Conservation (phyloP, 2,329 filamentous ascomycete species). For the Talaromyces sp. region DNA sequence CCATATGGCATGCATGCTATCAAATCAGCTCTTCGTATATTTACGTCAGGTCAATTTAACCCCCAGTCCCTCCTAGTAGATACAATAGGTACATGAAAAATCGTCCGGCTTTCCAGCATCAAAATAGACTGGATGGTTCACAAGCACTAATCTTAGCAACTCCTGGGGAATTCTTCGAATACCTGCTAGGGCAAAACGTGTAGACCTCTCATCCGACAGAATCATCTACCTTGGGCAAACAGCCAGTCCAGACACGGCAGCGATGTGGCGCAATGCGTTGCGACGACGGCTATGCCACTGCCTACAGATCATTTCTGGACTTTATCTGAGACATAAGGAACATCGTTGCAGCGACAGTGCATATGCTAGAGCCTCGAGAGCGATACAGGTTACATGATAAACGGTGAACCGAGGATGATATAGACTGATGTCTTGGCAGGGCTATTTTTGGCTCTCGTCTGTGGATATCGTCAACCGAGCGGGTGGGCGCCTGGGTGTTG, state of each 20-base stretch:
- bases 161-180: not conserved
- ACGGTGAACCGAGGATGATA: not conserved
- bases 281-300: slow-evolving; percentile 7
- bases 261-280: slow-evolving; percentile 10
- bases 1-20: not conserved
- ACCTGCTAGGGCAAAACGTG: not conserved
- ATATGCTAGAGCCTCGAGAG: not conserved
- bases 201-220: not conserved
- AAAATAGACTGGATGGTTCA: not conserved
- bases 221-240: not conserved
- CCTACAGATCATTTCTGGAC: not conserved
- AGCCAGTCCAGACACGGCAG: not conserved
- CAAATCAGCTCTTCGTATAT: not conserved
- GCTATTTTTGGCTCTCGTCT: slow-evolving; percentile 3
- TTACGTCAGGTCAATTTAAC: not conserved
- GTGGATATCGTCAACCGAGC: not conserved
- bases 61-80: not conserved
- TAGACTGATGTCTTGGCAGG: not conserved
- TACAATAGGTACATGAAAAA: not conserved
- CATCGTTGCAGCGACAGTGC: not conserved
- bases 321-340: not conserved
- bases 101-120: not conserved
- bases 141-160: not conserved
- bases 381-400: not conserved
- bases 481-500: not conserved